phyloP scores from a whole-genome alignment of 2,329 filamentous ascomycete genomes.

The Monilinia fructigena region DNA sequence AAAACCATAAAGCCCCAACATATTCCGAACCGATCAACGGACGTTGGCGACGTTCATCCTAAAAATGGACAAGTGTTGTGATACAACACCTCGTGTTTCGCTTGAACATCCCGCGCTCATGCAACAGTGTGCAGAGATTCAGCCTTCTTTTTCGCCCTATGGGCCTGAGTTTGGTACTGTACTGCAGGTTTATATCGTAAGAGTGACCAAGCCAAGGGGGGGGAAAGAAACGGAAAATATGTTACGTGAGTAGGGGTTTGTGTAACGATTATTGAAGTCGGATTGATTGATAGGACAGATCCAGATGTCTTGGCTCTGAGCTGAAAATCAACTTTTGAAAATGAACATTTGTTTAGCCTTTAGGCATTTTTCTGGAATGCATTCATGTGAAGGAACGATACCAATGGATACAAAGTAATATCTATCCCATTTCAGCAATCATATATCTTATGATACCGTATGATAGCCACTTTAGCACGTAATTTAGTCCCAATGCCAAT shows the following conservation, averaged over 20 bases:
- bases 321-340: constrained; percentile 2
- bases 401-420: background rate
- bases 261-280: constrained; percentile 4
- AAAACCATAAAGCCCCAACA: background rate
- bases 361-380: constrained; percentile 4
- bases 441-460: constrained; percentile 7
- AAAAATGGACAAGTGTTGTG: constrained; percentile 11
- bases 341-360: background rate
- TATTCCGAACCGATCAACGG: constrained; percentile 4
- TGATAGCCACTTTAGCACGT: constrained; percentile 9
- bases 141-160: constrained; percentile 24
- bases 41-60: constrained; percentile 17
- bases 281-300: constrained; percentile 9
- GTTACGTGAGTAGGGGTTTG: constrained; percentile 9
- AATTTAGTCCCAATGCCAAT: constrained; percentile 9
- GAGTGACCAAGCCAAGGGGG: constrained; percentile 11
- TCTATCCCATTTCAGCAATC: constrained; percentile 7
- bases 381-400: background rate
- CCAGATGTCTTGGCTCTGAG: constrained; percentile 18
- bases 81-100: constrained; percentile 21
- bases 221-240: constrained; percentile 10
- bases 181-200: constrained; percentile 8
- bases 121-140: constrained; percentile 14
- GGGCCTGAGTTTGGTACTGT: background rate
- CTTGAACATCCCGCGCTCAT: constrained; percentile 14